phyloP scores from a whole-genome alignment of 176 grass and related monocot genomes.

The Juncus inflexus region DNA sequence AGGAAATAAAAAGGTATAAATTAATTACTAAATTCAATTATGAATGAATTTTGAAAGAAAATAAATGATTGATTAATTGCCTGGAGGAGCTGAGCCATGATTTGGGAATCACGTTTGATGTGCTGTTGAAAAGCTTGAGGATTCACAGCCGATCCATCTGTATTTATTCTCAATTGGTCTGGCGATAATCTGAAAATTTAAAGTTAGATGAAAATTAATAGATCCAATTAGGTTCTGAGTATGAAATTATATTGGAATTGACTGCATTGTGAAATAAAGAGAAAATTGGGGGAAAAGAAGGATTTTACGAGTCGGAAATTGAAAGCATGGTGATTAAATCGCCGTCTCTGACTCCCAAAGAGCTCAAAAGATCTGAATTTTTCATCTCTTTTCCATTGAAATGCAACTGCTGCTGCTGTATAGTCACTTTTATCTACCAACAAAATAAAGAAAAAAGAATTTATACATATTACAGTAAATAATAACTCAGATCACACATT shows the following conservation, averaged over 20 bases:
- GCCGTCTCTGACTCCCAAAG: constrained; percentile 56
- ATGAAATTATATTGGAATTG: neutral
- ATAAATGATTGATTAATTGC: constrained; percentile 27
- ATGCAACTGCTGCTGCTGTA: constrained; percentile 66
- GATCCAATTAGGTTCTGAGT: neutral
- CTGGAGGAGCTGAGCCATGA: constrained; percentile 90
- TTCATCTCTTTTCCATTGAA: constrained; percentile 91
- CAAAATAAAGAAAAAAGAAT: neutral
- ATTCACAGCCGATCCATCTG: constrained; percentile 72
- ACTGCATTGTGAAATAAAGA: neutral
- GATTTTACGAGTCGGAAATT: constrained; percentile 31
- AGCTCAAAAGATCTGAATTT: constrained; percentile 61
- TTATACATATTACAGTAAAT: constrained; percentile 31
- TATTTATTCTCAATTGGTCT: constrained; percentile 48
- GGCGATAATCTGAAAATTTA: constrained; percentile 46
- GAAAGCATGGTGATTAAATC: constrained; percentile 80
- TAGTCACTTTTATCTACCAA: constrained; percentile 49
- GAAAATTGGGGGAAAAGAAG: constrained; percentile 1
- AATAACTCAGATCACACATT: constrained; percentile 20
- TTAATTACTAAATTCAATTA: neutral
- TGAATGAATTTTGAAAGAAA: constrained; percentile 3
- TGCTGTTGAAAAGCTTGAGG: constrained; percentile 83
- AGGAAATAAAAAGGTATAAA: neutral
- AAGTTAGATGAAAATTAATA: neutral
- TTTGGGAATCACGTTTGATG: constrained; percentile 62